phyloP scores from a whole-genome alignment of 495 filamentous ascomycete genomes.

The Astrothelium macrocarpum region DNA sequence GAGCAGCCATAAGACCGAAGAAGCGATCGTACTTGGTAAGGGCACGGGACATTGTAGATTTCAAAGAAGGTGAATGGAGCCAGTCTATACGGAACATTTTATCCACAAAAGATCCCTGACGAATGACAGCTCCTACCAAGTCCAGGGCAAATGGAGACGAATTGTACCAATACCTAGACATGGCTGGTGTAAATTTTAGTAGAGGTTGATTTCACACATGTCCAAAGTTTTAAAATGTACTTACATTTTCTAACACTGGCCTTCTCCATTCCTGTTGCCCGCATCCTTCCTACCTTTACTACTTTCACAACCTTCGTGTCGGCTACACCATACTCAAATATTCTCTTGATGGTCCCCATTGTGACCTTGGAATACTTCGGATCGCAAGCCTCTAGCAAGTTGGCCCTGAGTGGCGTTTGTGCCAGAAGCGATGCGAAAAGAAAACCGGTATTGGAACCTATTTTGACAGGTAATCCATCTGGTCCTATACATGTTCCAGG shows the following conservation, averaged over 20 bases:
- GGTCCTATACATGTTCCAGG: constrained; percentile 47
- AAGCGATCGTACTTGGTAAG: constrained; percentile 63
- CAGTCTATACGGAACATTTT: constrained; percentile 77
- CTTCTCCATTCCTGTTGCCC: constrained; percentile 24
- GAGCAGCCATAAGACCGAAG: constrained; percentile 50
- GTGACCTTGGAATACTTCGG: background rate
- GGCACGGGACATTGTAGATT: constrained; percentile 56
- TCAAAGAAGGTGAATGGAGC: constrained; percentile 57
- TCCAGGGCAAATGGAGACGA: constrained; percentile 60
- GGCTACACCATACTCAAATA: background rate
- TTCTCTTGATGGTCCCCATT: background rate
- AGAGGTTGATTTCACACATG: too few relatives aligned
- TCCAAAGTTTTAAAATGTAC: too few relatives aligned
- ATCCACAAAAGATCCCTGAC: constrained; percentile 68
- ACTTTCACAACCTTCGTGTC: background rate
- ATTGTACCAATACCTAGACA: constrained; percentile 75
- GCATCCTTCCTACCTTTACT: background rate
- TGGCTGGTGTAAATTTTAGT: too few relatives aligned
- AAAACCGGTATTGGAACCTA: background rate
- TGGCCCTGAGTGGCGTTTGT: background rate
- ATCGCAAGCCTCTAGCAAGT: background rate
- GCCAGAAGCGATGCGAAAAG: constrained; percentile 3
- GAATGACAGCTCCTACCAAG: constrained; percentile 67
- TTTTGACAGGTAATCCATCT: constrained; percentile 12
- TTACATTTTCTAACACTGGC: constrained; percentile 52